Evolutionary conservation across 257 asterid species (phyloP).

Genomic region (Plantago major): DNA sequence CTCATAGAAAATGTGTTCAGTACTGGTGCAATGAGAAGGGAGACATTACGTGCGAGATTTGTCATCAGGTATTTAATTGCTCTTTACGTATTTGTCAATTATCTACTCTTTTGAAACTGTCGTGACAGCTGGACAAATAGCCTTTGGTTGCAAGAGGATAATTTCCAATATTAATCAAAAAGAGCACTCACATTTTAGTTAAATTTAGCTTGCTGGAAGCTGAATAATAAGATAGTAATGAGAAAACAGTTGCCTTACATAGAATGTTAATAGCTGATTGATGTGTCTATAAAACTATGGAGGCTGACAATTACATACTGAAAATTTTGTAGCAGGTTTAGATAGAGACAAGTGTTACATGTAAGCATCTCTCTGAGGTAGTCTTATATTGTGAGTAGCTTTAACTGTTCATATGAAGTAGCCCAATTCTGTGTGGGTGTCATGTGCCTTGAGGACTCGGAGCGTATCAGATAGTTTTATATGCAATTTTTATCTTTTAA

Average conservation of each 20-base stretch:
- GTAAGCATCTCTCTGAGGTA: background rate
- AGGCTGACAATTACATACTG: background rate
- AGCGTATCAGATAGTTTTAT: background rate
- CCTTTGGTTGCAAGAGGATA: conserved; percentile 2
- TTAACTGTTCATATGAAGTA: background rate
- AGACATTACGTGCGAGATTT: conserved; percentile 55
- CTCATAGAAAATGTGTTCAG: conserved; percentile 58
- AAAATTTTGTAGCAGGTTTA: background rate
- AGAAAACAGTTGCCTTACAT: background rate
- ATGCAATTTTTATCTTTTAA: background rate
- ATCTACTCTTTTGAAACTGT: background rate
- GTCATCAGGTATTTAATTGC: conserved; percentile 42
- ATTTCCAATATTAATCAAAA: conserved; percentile 3
- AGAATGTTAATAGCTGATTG: background rate
- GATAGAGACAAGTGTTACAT: background rate
- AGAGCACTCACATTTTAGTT: background rate
- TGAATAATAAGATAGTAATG: background rate
- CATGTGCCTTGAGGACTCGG: background rate
- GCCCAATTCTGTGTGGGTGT: too few relatives aligned
- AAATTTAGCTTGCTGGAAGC: background rate
- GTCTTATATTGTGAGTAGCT: background rate
- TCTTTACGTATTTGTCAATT: conserved; percentile 2
- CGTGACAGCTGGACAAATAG: background rate
- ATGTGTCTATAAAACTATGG: background rate
- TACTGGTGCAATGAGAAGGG: conserved; percentile 65